Conservation (phyloP, 2,329 filamentous ascomycete genomes). For the Trichoderma pleuroti region DNA sequence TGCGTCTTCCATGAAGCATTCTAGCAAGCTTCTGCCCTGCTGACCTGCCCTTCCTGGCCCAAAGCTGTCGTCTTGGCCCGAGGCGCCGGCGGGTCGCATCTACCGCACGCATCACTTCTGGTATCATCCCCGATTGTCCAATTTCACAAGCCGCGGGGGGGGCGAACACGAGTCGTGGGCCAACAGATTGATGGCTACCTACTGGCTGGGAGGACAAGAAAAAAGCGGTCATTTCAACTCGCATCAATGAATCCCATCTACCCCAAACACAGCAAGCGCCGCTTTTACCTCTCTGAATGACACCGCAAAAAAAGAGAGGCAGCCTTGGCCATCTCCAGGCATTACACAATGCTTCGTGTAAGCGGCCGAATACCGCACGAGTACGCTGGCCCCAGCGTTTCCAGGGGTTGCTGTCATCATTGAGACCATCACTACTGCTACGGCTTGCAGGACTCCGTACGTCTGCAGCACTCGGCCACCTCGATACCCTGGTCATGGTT, state of each 20-base stretch:
- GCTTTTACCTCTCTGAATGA: background rate
- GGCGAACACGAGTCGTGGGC: constrained; percentile 11
- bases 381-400: background rate
- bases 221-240: background rate
- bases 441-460: background rate
- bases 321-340: background rate
- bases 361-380: background rate
- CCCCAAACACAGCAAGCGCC: background rate
- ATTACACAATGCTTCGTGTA: background rate
- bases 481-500: background rate
- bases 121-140: constrained; percentile 16
- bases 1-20: constrained; percentile 19
- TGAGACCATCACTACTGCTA: background rate
- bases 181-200: background rate
- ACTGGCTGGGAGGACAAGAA: background rate
- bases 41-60: constrained; percentile 17
- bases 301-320: background rate
- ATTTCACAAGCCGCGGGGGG: constrained; percentile 4
- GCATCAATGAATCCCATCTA: background rate
- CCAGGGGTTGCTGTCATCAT: background rate
- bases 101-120: constrained; percentile 2
- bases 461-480: background rate
- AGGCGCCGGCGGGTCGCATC: constrained; percentile 10
- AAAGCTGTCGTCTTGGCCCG: constrained; percentile 14
- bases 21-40: constrained; percentile 20